These are phyloP conservation scores for Scedosporium dehoogii DNA, from an alignment of 2,329 filamentous ascomycete species.

Conservation along the genomic window DNA sequence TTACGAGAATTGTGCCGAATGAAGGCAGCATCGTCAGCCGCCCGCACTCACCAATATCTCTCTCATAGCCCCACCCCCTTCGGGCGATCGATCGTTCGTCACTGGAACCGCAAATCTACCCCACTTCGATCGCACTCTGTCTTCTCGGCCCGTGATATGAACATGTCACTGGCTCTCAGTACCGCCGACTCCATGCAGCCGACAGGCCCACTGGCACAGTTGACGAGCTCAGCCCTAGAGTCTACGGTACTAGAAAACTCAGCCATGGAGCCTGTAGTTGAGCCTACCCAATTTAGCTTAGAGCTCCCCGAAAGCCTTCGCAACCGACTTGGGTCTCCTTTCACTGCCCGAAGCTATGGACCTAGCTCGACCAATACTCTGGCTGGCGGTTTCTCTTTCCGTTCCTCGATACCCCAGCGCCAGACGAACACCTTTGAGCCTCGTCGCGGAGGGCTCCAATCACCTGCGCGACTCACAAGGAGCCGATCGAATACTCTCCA, in stretches of 20 bases:
- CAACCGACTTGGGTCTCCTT: constrained; percentile 41
- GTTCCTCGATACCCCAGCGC: constrained; percentile 17
- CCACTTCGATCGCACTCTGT: constrained; percentile 35
- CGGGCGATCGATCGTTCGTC: constrained; percentile 36
- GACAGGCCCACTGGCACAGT: constrained; percentile 48
- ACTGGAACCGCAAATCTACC: constrained; percentile 37
- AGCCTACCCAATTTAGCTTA: constrained; percentile 9
- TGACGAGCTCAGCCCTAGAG: constrained; percentile 35
- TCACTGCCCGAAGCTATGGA: constrained; percentile 49
- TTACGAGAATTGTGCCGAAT: constrained; percentile 53
- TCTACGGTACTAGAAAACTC: constrained; percentile 3
- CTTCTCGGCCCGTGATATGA: constrained; percentile 53
- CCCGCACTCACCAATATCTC: constrained; percentile 34
- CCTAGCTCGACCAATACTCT: constrained; percentile 47
- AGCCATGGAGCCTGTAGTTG: not conserved
- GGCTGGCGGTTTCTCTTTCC: constrained; percentile 24
- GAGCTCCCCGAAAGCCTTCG: constrained; percentile 9
- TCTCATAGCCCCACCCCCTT: constrained; percentile 48
- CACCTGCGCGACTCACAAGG: constrained; percentile 39
- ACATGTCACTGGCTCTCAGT: constrained; percentile 51
- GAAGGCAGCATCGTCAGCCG: constrained; percentile 34
- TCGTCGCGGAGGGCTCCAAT: constrained; percentile 36
- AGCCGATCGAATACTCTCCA: constrained; percentile 41
- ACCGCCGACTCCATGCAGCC: constrained; percentile 57
- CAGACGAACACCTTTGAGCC: constrained; percentile 40